Percentiles rank a stretch among this genome's conserved stretches.
phyloP scores from a whole-genome alignment of 805 yeast species.

The Monosporozyma servazzii region DNA sequence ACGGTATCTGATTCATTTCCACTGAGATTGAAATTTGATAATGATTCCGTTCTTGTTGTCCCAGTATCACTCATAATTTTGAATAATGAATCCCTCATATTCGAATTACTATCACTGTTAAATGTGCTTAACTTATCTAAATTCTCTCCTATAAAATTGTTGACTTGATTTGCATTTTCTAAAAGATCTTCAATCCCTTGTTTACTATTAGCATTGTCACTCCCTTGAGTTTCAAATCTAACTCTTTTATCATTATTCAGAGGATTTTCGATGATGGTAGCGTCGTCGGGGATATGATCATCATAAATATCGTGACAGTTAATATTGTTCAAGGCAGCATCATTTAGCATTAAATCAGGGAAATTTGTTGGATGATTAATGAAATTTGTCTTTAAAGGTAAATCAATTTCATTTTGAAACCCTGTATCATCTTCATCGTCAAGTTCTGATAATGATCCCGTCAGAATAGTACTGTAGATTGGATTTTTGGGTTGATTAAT shows the following conservation, averaged over 20 bases:
- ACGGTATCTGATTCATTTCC: constrained; percentile 10
- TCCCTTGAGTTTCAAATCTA: constrained; percentile 8
- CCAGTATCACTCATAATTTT: constrained; percentile 13
- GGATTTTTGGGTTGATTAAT: not conserved
- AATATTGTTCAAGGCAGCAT: not conserved
- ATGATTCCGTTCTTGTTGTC: constrained; percentile 18
- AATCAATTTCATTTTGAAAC: constrained; percentile 7
- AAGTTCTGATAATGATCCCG: constrained; percentile 10
- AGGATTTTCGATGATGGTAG: not conserved
- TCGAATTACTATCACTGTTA: constrained; percentile 6
- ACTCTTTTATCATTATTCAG: constrained; percentile 7
- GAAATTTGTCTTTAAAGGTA: constrained; percentile 19
- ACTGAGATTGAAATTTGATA: constrained; percentile 25
- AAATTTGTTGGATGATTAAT: constrained; percentile 9
- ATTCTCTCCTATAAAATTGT: constrained; percentile 16
- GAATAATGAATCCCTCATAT: constrained; percentile 3
- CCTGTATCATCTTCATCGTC: constrained; percentile 8
- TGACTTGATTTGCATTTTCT: constrained; percentile 15
- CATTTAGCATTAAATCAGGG: not conserved
- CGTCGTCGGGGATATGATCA: not conserved
- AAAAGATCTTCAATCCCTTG: constrained; percentile 18
- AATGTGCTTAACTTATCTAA: constrained; percentile 11
- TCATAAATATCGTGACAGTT: not conserved
- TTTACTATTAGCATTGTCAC: not conserved
- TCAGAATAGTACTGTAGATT: not conserved